Base-by-base conservation (phyloP, 805 yeast genomes). In the Saturnispora diversa region DNA sequence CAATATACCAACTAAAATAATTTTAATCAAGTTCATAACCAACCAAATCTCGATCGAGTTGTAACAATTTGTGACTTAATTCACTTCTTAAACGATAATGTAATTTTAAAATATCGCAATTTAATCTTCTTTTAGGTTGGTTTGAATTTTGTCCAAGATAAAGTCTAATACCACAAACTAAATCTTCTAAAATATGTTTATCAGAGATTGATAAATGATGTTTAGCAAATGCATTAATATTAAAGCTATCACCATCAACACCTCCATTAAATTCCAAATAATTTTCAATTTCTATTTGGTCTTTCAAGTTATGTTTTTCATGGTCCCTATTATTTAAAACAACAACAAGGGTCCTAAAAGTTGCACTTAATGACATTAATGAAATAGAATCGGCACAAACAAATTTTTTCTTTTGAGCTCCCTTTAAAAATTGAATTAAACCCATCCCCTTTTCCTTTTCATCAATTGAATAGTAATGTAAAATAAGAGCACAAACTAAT, bases 11-110 rank as follows among this genome's bases (percentile, higher is more conserved):
- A 8, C 19, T 16, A 10, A 20, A 3, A 6, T 27, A 17, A 15
- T 5, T 17, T 35, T 16, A 35, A 25, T 26, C 30, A 27, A 29
- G 38, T 13, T 43, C 34, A 32, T 61, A 60, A 5, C 65, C 65
- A 9, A 50, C 54, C 23, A 60, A 40, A 23, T 48, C 48, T 48
- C 50, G 53, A 2, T 57, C 56, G 33, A 61, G 35, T 29, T 46
- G 44, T 5, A 61, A 47, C 30, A 60, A 50, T 27, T 45, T 48
- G 38, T 61, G 56, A 30, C 56, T 51, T 20, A 61, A 43, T 19
- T 55, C 59, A 44, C 59, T 57, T 37, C 51, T 55, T 30, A 60
- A 42, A 24, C 54, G 51, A 37, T 49, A 54, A 39, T 53, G 56
- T 32, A 60, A 43, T 12, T 48, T 47, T 3, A 46, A 37, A 16